Conservation (phyloP, 352 stramenopile species). For the Globisporangium irregulare region DNA sequence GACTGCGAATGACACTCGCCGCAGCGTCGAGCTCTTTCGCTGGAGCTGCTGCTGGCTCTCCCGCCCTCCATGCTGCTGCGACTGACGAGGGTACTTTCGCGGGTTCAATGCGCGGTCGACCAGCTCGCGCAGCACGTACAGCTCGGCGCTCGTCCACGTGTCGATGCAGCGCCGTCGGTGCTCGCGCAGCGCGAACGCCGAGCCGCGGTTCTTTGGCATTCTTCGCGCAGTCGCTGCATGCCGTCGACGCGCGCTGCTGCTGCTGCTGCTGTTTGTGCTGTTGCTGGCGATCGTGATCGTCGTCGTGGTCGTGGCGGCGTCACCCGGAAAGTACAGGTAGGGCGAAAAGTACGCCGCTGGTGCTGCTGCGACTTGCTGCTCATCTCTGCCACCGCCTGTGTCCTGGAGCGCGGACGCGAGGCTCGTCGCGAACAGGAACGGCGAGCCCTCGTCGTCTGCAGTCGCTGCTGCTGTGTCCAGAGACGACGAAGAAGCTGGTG, state of each 20-base stretch:
- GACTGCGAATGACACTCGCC: conserved; percentile 17
- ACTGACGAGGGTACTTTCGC: conserved; percentile 17
- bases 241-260: not conserved
- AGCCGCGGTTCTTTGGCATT: conserved; percentile 13
- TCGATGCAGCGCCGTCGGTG: conserved; percentile 38
- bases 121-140: conserved; percentile 54
- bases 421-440: conserved; percentile 20
- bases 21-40: conserved; percentile 14
- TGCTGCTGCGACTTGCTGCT: not conserved
- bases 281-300: not conserved
- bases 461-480: not conserved
- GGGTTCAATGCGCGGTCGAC: conserved; percentile 40
- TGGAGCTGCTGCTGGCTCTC: conserved; percentile 20
- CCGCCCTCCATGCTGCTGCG: conserved; percentile 4
- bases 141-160: conserved; percentile 51
- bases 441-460: not conserved
- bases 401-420: conserved; percentile 15
- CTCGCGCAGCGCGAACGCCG: conserved; percentile 18
- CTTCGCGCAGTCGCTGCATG: not conserved
- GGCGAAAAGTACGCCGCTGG: conserved; percentile 15
- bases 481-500: not conserved
- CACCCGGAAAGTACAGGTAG: conserved; percentile 17
- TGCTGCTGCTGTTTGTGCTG: conserved; percentile 6
- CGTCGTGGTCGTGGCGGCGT: not conserved
- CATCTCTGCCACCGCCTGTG: not conserved